A percentile compares a stretch with the other conserved stretches of the same genome.
These are phyloP conservation scores for Aquilaria agallochum DNA, from an alignment of 441 rosid species.

Conservation along the genomic window DNA sequence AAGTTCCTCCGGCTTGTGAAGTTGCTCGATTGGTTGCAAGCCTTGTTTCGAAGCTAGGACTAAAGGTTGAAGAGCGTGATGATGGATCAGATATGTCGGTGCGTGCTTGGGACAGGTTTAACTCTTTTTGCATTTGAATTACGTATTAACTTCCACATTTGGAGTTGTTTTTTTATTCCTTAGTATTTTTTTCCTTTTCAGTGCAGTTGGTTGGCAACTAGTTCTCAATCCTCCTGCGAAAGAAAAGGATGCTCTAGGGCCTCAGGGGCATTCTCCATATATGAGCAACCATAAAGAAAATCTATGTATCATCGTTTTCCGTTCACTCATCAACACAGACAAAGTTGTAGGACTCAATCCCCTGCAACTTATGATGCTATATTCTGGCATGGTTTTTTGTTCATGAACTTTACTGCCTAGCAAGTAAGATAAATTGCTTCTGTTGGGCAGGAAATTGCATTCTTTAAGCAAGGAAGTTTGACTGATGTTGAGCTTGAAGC, in stretches of 20 bases:
- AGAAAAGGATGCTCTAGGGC: slow-evolving; percentile 33
- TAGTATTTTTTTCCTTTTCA: slow-evolving; percentile 28
- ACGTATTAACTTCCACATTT: neutral
- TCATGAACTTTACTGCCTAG: neutral
- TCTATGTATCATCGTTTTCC: slow-evolving; percentile 74
- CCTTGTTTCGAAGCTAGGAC: slow-evolving; percentile 77
- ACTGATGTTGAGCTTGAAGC: slow-evolving; percentile 75
- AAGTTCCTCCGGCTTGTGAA: slow-evolving; percentile 73
- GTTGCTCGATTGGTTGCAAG: slow-evolving; percentile 72
- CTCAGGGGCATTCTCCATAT: slow-evolving; percentile 27
- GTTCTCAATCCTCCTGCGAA: slow-evolving; percentile 54
- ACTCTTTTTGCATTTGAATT: neutral
- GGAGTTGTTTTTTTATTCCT: neutral
- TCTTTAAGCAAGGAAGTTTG: slow-evolving; percentile 79
- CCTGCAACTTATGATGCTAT: slow-evolving; percentile 3
- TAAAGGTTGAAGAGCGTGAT: slow-evolving; percentile 58
- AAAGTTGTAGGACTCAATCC: slow-evolving; percentile 47
- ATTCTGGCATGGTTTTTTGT: slow-evolving; percentile 1
- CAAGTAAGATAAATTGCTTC: neutral
- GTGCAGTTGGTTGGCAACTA: slow-evolving; percentile 95
- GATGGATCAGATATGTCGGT: slow-evolving; percentile 78
- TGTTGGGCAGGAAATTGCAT: slow-evolving; percentile 78
- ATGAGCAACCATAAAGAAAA: slow-evolving; percentile 34
- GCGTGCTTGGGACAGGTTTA: slow-evolving; percentile 94
- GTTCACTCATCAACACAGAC: slow-evolving; percentile 67